Evolutionary conservation across 768 basidiomycete species (phyloP).

Genomic region (Suillus americanus): DNA sequence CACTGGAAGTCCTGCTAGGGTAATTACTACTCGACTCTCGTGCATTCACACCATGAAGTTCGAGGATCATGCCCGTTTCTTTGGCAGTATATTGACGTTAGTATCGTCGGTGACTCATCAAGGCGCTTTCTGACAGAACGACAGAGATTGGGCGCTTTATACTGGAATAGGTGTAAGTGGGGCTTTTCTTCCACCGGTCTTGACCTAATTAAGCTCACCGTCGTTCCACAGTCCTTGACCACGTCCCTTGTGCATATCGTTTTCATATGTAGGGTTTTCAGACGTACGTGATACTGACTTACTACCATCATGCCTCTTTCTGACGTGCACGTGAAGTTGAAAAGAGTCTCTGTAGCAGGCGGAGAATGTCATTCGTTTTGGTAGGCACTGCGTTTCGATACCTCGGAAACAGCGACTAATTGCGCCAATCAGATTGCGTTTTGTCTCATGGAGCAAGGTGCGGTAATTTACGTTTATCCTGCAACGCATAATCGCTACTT

Average conservation of each 20-base stretch:
- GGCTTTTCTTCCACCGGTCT: not conserved
- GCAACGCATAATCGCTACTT: too few species aligned
- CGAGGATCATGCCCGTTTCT: not conserved
- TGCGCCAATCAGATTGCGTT: not conserved
- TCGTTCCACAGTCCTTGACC: not conserved
- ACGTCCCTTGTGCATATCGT: not conserved
- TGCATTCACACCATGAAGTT: not conserved
- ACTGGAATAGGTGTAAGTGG: not conserved
- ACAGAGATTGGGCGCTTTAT: not conserved
- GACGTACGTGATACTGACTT: not conserved
- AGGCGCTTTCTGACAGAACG: not conserved
- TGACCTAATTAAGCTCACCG: not conserved
- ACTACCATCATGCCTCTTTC: not conserved
- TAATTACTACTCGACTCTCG: not conserved
- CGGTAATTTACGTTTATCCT: not conserved
- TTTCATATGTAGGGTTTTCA: not conserved
- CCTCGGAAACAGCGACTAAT: not conserved
- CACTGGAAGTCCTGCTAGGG: not conserved
- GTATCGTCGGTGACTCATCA: not conserved
- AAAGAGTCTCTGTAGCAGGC: not conserved
- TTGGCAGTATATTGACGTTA: not conserved
- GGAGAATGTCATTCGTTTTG: not conserved
- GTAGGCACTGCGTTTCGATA: not conserved
- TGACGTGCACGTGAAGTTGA: not conserved
- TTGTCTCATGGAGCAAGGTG: not conserved